Conservation (phyloP, 2,329 filamentous ascomycete genomes). For the Plenodomus lindquistii region DNA sequence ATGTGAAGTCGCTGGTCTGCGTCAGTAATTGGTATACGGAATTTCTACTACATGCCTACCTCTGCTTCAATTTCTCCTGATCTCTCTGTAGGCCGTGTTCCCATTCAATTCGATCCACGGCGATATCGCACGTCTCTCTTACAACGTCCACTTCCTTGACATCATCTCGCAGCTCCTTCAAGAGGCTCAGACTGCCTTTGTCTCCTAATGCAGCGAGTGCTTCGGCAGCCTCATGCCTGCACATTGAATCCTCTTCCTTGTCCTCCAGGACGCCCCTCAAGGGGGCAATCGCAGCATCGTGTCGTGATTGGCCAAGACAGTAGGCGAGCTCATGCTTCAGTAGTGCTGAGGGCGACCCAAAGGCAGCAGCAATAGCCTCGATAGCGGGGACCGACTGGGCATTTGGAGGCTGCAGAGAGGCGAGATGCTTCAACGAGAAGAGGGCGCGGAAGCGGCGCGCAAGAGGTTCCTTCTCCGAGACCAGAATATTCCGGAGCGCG, state of each 20-base stretch:
- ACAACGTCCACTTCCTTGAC: conserved; percentile 77
- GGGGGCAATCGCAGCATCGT: conserved; percentile 72
- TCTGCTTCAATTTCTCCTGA: conserved; percentile 76
- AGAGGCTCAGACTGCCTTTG: conserved; percentile 70
- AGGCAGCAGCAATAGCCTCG: conserved; percentile 84
- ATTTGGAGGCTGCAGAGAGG: conserved; percentile 65
- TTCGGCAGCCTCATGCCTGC: conserved; percentile 93
- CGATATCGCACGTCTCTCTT: conserved; percentile 96
- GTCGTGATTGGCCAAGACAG: conserved; percentile 88
- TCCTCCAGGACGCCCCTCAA: conserved; percentile 76
- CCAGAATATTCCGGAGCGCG: conserved; percentile 74
- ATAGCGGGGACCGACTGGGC: conserved; percentile 65
- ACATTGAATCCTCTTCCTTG: conserved; percentile 87
- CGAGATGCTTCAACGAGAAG: conserved; percentile 95
- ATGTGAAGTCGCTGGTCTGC: conserved; percentile 79
- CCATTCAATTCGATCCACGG: conserved; percentile 92
- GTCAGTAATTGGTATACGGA: conserved; percentile 12
- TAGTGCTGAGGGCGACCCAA: conserved; percentile 81
- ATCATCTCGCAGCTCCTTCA: conserved; percentile 75
- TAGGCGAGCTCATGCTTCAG: conserved; percentile 97
- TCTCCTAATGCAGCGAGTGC: conserved; percentile 87
- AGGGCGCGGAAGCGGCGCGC: conserved; percentile 92
- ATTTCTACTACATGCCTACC: conserved; percentile 57
- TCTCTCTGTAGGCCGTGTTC: conserved; percentile 66
- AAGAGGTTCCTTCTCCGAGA: conserved; percentile 78